These are phyloP conservation scores for Sordariomycetes sp. DNA, from an alignment of 2,329 filamentous ascomycete genomes.

Conservation along the genomic window DNA sequence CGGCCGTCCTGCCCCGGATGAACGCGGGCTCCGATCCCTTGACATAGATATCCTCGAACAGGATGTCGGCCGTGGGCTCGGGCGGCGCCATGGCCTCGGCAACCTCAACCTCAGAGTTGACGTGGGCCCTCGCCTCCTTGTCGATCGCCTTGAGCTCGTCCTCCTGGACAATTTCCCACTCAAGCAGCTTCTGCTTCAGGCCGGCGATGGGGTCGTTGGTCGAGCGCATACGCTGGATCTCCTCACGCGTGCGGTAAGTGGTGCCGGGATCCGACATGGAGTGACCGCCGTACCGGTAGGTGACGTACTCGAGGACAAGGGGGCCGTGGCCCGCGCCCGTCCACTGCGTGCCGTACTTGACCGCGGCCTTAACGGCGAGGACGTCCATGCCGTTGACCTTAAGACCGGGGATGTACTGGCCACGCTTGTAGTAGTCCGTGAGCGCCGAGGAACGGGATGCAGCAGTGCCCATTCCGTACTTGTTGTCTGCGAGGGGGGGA, in stretches of 20 bases:
- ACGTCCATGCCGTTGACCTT: conserved; percentile 99
- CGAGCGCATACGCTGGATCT: conserved; percentile 98
- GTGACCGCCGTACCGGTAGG: conserved; percentile 98
- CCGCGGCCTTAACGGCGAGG: conserved; percentile 92
- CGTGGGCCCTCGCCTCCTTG: conserved; percentile 77
- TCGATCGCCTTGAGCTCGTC: conserved; percentile 94
- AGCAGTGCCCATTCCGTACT: conserved; percentile 99
- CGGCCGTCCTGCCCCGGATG: conserved; percentile 75
- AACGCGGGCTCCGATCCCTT: conserved; percentile 77
- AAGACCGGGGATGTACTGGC: conserved; percentile 97
- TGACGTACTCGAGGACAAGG: conserved; percentile 96
- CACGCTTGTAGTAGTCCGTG: conserved; percentile 99
- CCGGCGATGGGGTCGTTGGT: conserved; percentile 98
- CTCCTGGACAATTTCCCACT: conserved; percentile 86
- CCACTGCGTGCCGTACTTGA: conserved; percentile 88
- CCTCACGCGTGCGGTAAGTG: conserved; percentile 97
- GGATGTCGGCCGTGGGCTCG: conserved; percentile 67
- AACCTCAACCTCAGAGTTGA: conserved; percentile 81
- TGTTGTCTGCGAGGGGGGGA: conserved; percentile 64
- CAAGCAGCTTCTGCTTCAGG: conserved; percentile 94
- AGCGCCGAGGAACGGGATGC: conserved; percentile 87
- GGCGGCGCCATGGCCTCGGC: conserved; percentile 83
- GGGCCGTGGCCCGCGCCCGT: conserved; percentile 76
- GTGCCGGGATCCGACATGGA: conserved; percentile 99
- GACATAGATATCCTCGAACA: conserved; percentile 96